Percentiles rank a stretch among this genome's conserved stretches.
phyloP scores from a whole-genome alignment of 306 rosid species.

The Luffa aegyptiaca region DNA sequence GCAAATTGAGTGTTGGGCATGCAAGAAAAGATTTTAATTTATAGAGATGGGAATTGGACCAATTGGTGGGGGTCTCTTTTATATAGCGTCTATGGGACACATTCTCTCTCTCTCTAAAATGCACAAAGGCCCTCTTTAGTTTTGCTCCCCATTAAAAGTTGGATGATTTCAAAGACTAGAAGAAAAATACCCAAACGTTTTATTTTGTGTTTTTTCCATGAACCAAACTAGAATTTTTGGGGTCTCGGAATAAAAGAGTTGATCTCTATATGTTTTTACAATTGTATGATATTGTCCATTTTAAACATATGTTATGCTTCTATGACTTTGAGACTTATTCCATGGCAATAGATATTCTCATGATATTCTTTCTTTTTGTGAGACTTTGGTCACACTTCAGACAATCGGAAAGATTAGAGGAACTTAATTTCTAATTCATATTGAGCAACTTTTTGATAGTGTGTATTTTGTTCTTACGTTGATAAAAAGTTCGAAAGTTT shows the following conservation, averaged over 20 bases:
- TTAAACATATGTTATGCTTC: neutral
- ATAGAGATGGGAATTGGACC: constrained; percentile 7
- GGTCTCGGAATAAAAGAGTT: neutral
- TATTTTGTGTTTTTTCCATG: neutral
- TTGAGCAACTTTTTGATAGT: neutral
- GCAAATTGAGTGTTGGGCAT: constrained; percentile 5
- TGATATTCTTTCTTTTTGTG: neutral
- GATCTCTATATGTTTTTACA: neutral
- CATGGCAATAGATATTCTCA: neutral
- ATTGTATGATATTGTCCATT: neutral
- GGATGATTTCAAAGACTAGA: neutral
- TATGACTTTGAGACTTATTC: neutral
- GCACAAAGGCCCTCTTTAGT: neutral
- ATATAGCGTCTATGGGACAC: neutral
- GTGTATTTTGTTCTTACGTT: neutral
- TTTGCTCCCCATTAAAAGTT: neutral
- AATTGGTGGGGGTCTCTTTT: constrained; percentile 10
- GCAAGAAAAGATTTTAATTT: constrained; percentile 22
- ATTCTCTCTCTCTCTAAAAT: neutral
- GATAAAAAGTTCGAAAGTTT: no score
- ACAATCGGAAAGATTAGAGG: neutral
- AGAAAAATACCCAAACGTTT: neutral
- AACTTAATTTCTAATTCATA: neutral
- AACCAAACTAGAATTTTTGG: neutral
- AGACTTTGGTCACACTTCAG: neutral